Percentiles rank a stretch among this genome's conserved stretches.
Conservation (phyloP, 73 alveolate species). For the Tetrahymena thermophila region DNA sequence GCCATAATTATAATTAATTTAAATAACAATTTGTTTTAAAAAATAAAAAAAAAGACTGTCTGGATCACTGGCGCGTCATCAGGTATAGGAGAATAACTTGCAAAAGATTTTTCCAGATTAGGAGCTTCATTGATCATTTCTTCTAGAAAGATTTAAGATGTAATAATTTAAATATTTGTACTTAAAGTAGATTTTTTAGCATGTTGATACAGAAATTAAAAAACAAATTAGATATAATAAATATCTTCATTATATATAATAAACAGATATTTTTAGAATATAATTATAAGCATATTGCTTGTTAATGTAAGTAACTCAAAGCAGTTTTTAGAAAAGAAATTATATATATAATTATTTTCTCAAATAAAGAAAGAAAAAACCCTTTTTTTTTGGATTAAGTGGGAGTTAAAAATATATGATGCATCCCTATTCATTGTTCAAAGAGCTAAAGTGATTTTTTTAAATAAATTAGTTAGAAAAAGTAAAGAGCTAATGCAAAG, state of each 20-base stretch:
- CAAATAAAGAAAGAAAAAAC: too few relatives aligned
- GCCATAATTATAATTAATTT: not conserved
- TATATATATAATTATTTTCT: too few relatives aligned
- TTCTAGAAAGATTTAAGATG: constrained; percentile 16
- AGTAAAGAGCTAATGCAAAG: not conserved
- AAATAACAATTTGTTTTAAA: not conserved
- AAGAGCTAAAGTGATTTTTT: not conserved
- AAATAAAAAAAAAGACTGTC: not conserved
- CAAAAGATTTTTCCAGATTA: not conserved
- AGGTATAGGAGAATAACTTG: constrained; percentile 37
- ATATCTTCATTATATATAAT: too few relatives aligned
- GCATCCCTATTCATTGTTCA: not conserved
- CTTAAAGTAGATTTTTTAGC: not conserved
- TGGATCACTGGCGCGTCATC: constrained; percentile 46
- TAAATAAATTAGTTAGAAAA: not conserved
- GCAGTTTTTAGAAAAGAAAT: too few relatives aligned
- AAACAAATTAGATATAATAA: not conserved
- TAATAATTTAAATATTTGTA: not conserved
- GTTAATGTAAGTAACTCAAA: too few relatives aligned
- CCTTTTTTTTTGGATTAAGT: not conserved
- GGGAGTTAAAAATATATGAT: not conserved
- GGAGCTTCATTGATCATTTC: constrained; percentile 27
- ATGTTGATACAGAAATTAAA: not conserved
- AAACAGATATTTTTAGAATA: too few relatives aligned
- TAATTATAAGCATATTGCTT: too few relatives aligned